These are phyloP conservation scores for Scheffersomyces stipitis DNA, from an alignment of 805 yeast genomes.

Conservation along the genomic window DNA sequence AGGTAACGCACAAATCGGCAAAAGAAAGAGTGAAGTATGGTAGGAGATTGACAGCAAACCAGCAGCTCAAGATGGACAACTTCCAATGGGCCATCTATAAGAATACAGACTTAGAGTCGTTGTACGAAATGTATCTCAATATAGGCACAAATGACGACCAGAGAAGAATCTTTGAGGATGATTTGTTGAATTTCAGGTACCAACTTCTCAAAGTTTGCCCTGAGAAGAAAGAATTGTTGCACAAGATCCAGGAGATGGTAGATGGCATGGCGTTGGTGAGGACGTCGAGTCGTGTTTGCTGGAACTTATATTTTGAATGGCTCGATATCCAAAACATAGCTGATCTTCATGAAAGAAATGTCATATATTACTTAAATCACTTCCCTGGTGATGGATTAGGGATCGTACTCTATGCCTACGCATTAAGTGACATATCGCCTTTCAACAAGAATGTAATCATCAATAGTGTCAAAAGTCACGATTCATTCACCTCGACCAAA, in stretches of 20 bases:
- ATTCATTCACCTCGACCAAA: no score
- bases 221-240: slow-evolving; percentile 36
- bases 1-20: slow-evolving; percentile 41
- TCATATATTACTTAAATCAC: slow-evolving; percentile 51
- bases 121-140: slow-evolving; percentile 59
- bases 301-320: slow-evolving; percentile 78
- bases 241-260: slow-evolving; percentile 53
- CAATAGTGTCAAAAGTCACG: not conserved
- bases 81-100: slow-evolving; percentile 49
- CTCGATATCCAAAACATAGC: slow-evolving; percentile 52
- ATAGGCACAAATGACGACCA: slow-evolving; percentile 56
- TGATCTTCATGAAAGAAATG: slow-evolving; percentile 44
- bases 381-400: slow-evolving; percentile 67
- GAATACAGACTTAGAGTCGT: slow-evolving; percentile 49
- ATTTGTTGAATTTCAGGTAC: slow-evolving; percentile 56
- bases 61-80: slow-evolving; percentile 35
- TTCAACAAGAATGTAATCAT: slow-evolving; percentile 35
- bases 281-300: slow-evolving; percentile 60
- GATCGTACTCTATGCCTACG: slow-evolving; percentile 58
- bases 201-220: slow-evolving; percentile 57
- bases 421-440: slow-evolving; percentile 67
- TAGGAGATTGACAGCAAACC: slow-evolving; percentile 40
- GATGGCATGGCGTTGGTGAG: slow-evolving; percentile 73
- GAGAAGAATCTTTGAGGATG: slow-evolving; percentile 61
- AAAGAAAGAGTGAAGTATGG: slow-evolving; percentile 52